phyloP scores from a whole-genome alignment of 371 early-diverging fungal genomes.

The Conidiobolus incongruus region DNA sequence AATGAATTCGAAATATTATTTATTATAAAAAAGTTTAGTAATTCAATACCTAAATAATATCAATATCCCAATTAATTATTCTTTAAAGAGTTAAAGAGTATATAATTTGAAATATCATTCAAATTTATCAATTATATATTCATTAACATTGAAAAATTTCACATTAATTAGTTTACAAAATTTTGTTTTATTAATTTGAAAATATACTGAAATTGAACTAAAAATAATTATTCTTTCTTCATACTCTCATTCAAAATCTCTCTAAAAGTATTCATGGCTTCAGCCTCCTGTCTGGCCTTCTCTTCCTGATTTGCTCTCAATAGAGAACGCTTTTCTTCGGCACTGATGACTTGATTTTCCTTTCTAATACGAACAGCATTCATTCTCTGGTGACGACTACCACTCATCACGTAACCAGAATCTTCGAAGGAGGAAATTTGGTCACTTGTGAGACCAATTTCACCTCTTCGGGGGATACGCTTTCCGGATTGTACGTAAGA shows the following conservation, averaged over 20 bases:
- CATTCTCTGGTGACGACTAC: slow-evolving; percentile 78
- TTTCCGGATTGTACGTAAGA: slow-evolving; percentile 78
- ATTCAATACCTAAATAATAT: no score
- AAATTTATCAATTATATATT: no score
- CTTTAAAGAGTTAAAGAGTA: no score
- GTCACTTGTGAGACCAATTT: slow-evolving; percentile 70
- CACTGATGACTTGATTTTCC: slow-evolving; percentile 79
- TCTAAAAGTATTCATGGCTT: slow-evolving; percentile 65
- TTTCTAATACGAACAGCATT: slow-evolving; percentile 90
- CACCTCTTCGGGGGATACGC: slow-evolving; percentile 92
- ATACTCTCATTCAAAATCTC: slow-evolving; percentile 16
- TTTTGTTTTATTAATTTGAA: no score
- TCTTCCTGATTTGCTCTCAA: slow-evolving; percentile 64
- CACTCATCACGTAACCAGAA: slow-evolving; percentile 92
- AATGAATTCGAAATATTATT: no score
- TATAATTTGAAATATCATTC: no score
- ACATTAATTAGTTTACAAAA: no score
- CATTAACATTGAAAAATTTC: no score
- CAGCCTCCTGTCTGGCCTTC: slow-evolving; percentile 63
- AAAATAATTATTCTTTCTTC: no score
- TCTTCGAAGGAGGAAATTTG: slow-evolving; percentile 65
- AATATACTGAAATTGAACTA: no score
- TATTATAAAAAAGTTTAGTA: no score
- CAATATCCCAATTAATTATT: no score
- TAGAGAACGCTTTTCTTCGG: slow-evolving; percentile 65